Conservation (phyloP, 805 yeast genomes). For the Debaryomyces hansenii region DNA sequence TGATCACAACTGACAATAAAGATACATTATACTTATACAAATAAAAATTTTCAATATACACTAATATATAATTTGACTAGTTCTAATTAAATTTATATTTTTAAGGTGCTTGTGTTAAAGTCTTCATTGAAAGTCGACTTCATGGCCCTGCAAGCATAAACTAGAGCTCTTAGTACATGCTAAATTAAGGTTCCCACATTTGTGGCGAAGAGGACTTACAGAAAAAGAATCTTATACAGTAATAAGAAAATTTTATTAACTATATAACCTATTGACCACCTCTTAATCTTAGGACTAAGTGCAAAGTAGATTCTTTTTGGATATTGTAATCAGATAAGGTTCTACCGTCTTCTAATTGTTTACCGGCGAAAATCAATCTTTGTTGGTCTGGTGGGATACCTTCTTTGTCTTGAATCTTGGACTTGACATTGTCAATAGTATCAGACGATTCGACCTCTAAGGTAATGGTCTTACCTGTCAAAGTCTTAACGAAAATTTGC, state of each 20-base stretch:
- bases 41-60: too few species aligned
- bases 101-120: too few species aligned
- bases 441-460: slow-evolving; percentile 96
- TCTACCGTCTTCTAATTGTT: slow-evolving; percentile 99
- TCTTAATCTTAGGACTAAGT: slow-evolving; percentile 94
- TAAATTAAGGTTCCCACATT: too few species aligned
- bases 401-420: slow-evolving; percentile 98
- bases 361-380: slow-evolving; percentile 99
- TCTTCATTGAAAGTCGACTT: too few species aligned
- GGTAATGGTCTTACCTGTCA: slow-evolving; percentile 58
- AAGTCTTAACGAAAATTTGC: slow-evolving; percentile 38
- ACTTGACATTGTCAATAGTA: slow-evolving; percentile 97
- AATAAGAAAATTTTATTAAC: slow-evolving; percentile 1
- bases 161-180: too few species aligned
- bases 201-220: not conserved
- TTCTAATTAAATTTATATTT: too few species aligned
- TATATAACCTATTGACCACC: slow-evolving; percentile 56
- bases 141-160: too few species aligned
- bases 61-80: too few species aligned
- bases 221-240: not conserved
- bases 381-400: slow-evolving; percentile 99
- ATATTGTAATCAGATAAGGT: slow-evolving; percentile 96
- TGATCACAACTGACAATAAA: too few species aligned
- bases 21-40: too few species aligned
- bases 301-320: slow-evolving; percentile 87